phyloP scores from a whole-genome alignment of 768 basidiomycete genomes.

The Russula sp. region DNA sequence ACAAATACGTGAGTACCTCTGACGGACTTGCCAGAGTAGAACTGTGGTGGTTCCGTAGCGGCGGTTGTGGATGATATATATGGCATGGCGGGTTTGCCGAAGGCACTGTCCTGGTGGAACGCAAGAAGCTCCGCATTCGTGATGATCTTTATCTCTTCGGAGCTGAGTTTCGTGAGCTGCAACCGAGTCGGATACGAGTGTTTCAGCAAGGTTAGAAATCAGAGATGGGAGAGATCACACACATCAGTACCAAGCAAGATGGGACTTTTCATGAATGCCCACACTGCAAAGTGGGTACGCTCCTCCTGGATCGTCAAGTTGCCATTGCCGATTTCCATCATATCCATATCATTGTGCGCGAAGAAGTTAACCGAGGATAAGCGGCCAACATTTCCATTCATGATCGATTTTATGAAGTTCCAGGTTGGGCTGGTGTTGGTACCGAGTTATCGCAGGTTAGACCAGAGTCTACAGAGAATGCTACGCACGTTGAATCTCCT shows the following conservation, averaged over 20 bases:
- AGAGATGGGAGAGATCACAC: conserved; percentile 22
- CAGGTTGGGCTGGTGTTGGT: conserved; percentile 42
- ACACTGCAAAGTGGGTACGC: conserved; percentile 56
- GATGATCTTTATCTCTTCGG: conserved; percentile 47
- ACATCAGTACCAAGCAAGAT: conserved; percentile 47
- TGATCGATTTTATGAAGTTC: conserved; percentile 49
- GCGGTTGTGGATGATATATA: conserved; percentile 45
- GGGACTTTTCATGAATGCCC: conserved; percentile 57
- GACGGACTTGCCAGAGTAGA: conserved; percentile 48
- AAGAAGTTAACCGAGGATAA: conserved; percentile 46
- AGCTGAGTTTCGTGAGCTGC: conserved; percentile 44
- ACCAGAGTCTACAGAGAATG: background rate
- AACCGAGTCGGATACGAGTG: background rate
- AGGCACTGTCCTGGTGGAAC: conserved; percentile 49
- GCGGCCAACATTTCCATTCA: conserved; percentile 44
- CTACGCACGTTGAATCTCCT: conserved; percentile 43
- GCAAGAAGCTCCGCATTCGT: conserved; percentile 52
- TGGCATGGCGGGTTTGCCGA: conserved; percentile 49
- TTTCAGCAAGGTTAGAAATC: background rate
- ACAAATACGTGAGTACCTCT: conserved; percentile 55
- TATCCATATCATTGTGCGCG: conserved; percentile 58
- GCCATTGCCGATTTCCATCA: conserved; percentile 54
- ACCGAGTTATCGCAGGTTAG: background rate
- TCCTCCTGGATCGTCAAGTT: conserved; percentile 48
- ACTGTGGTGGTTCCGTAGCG: conserved; percentile 49